These are phyloP conservation scores for Lentinula guzmanii DNA, from an alignment of 768 basidiomycete genomes.

Conservation along the genomic window DNA sequence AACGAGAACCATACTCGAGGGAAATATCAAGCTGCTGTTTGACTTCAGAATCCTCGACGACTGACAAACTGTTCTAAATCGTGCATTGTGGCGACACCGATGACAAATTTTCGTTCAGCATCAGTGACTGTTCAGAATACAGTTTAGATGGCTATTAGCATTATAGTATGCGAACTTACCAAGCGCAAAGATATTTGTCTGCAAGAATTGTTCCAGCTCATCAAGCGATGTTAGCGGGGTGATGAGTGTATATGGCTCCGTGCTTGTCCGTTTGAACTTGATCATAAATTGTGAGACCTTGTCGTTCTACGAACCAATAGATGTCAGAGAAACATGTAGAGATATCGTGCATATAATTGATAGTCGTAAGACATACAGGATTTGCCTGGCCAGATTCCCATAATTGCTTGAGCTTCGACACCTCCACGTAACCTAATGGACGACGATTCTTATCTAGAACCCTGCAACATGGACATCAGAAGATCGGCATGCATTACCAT, in stretches of 20 bases:
- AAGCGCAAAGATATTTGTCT: constrained; percentile 67
- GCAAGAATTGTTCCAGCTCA: constrained; percentile 78
- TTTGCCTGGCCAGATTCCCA: constrained; percentile 73
- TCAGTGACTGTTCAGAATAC: constrained; percentile 66
- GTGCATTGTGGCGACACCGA: constrained; percentile 71
- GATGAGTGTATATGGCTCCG: constrained; percentile 70
- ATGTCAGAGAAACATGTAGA: background rate
- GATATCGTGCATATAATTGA: background rate
- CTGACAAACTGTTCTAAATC: constrained; percentile 64
- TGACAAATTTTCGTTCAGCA: constrained; percentile 71
- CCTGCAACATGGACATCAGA: constrained; percentile 32
- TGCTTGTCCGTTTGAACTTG: constrained; percentile 58
- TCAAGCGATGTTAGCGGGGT: constrained; percentile 75
- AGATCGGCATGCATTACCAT: background rate
- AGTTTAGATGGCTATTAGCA: background rate
- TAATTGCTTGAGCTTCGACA: constrained; percentile 63
- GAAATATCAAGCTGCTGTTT: background rate
- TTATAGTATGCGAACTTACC: constrained; percentile 33
- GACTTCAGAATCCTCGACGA: constrained; percentile 35
- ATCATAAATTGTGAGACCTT: constrained; percentile 66
- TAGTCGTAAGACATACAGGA: constrained; percentile 43
- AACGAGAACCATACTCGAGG: background rate
- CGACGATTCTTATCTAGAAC: constrained; percentile 68
- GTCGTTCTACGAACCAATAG: constrained; percentile 47
- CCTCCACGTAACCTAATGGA: constrained; percentile 83